These are phyloP conservation scores for Wickerhamiella musiphila DNA, from an alignment of 805 yeast species.

Conservation along the genomic window DNA sequence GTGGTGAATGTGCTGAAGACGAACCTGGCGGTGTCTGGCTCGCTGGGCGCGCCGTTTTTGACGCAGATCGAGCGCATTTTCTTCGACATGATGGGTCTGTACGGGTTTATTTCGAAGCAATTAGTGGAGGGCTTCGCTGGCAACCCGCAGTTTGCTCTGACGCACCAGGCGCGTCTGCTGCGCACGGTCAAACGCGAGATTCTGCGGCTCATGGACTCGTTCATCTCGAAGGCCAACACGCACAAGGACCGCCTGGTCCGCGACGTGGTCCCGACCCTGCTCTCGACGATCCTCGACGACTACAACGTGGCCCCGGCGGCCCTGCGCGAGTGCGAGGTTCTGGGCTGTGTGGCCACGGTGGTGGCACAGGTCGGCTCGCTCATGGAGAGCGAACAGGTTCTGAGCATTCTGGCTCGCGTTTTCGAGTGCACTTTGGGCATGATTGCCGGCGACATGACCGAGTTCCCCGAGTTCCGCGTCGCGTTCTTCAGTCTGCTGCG, in stretches of 20 bases:
- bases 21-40: constrained; percentile 85
- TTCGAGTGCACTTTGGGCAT: constrained; percentile 87
- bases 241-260: constrained; percentile 69
- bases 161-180: constrained; percentile 87
- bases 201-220: constrained; percentile 73
- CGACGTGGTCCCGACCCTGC: constrained; percentile 65
- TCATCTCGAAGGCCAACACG: constrained; percentile 73
- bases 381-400: constrained; percentile 71
- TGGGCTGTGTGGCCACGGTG: constrained; percentile 83
- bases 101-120: constrained; percentile 75
- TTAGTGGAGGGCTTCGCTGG: constrained; percentile 59
- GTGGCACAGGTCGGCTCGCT: constrained; percentile 73
- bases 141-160: constrained; percentile 68
- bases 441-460: constrained; percentile 91
- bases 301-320: constrained; percentile 80
- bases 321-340: constrained; percentile 94
- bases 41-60: constrained; percentile 81
- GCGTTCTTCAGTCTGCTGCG: constrained; percentile 83
- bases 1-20: constrained; percentile 90
- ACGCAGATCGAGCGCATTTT: constrained; percentile 77
- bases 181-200: constrained; percentile 94
- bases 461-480: constrained; percentile 94
- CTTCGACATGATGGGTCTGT: constrained; percentile 75
- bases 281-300: constrained; percentile 75
- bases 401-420: constrained; percentile 70